These are phyloP conservation scores for Chaetomium tenue DNA, from an alignment of 495 filamentous ascomycete genomes.

Conservation along the genomic window DNA sequence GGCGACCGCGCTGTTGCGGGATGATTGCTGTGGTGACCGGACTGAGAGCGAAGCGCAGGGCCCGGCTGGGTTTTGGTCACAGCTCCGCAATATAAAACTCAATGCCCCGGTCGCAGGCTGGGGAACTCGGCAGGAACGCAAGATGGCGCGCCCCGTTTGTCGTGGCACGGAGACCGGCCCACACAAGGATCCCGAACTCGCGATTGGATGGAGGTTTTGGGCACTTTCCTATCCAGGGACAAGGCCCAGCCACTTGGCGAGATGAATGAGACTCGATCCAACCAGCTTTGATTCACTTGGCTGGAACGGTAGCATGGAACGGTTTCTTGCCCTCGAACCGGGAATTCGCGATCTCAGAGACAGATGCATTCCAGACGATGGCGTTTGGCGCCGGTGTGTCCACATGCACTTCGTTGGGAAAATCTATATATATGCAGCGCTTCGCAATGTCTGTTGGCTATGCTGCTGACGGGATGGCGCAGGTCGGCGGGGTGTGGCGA, in stretches of 20 bases:
- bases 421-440: slow-evolving; percentile 2
- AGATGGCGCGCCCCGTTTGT: slow-evolving; percentile 25
- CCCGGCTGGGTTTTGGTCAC: slow-evolving; percentile 13
- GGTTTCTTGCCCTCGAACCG: neutral
- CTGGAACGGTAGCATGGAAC: slow-evolving; percentile 9
- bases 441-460: slow-evolving; percentile 6
- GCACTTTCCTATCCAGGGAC: slow-evolving; percentile 24
- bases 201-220: slow-evolving; percentile 22
- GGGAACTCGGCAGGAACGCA: slow-evolving; percentile 33
- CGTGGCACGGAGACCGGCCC: slow-evolving; percentile 26
- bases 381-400: neutral
- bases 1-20: slow-evolving; percentile 11
- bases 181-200: slow-evolving; percentile 8
- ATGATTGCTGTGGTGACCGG: slow-evolving; percentile 34
- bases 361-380: neutral
- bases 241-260: slow-evolving; percentile 31
- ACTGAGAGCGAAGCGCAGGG: slow-evolving; percentile 1
- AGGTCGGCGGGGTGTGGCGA: neutral
- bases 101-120: slow-evolving; percentile 26
- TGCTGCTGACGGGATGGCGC: slow-evolving; percentile 7
- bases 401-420: neutral
- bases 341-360: neutral
- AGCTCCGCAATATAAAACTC: slow-evolving; percentile 38
- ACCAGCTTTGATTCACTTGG: slow-evolving; percentile 14
- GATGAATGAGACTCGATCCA: slow-evolving; percentile 29